Evolutionary conservation across 2,329 filamentous ascomycete genomes (phyloP).

Genomic region (Blastomyces gilchristii): DNA sequence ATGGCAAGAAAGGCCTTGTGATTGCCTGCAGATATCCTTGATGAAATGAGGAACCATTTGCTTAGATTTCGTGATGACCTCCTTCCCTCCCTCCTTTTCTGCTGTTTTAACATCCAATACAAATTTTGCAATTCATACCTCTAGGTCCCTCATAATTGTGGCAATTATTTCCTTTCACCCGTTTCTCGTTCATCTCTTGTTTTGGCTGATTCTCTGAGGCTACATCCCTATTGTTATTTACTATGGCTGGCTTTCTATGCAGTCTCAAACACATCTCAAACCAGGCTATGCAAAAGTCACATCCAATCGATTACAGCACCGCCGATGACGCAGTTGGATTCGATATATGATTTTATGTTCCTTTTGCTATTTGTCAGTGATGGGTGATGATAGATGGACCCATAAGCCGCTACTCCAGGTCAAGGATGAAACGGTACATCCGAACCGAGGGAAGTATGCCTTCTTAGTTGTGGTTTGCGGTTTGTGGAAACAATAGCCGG

Average conservation of each 20-base stretch:
- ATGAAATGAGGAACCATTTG: conserved; percentile 4
- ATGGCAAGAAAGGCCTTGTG: not conserved
- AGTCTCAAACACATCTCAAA: not conserved
- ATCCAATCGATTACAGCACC: not conserved
- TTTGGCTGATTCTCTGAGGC: not conserved
- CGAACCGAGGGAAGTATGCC: not conserved
- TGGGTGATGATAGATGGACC: not conserved
- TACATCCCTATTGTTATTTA: not conserved
- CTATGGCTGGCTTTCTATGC: conserved; percentile 2
- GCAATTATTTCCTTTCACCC: not conserved
- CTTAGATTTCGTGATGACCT: conserved; percentile 4
- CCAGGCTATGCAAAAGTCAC: not conserved
- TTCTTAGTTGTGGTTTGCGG: not conserved
- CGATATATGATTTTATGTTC: not conserved
- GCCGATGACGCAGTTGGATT: not conserved
- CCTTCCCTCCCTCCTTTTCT: not conserved
- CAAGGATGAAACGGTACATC: not conserved
- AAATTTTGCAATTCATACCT: conserved; percentile 1
- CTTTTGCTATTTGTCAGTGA: not conserved
- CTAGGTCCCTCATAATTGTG: conserved; percentile 1
- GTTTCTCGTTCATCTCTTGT: not conserved
- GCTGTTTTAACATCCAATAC: conserved; percentile 5
- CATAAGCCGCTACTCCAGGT: not conserved
- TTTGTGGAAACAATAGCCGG: not conserved
- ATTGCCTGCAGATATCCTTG: not conserved